A percentile compares a stretch with the other conserved stretches of the same genome.
Evolutionary conservation across 768 basidiomycete genomes (phyloP).

Genomic region (Serpula lacrymans): DNA sequence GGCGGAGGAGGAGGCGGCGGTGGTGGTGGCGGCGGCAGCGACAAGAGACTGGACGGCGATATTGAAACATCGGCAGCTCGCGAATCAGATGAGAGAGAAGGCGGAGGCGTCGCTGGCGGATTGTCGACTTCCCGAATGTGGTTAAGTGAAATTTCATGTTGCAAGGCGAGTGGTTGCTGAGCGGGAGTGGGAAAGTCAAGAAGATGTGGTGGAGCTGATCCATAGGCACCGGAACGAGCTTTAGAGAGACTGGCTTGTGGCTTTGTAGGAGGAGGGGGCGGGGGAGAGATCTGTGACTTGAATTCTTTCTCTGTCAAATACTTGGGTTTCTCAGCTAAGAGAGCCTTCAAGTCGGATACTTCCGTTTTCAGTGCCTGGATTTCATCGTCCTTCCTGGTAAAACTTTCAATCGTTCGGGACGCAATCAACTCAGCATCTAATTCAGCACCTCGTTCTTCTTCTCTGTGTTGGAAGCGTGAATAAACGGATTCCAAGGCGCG

Average conservation of each 20-base stretch:
- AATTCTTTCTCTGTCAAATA: slow-evolving; percentile 65
- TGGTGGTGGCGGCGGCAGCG: slow-evolving; percentile 21
- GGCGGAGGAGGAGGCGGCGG: slow-evolving; percentile 36
- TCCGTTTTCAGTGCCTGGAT: slow-evolving; percentile 50
- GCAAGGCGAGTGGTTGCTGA: slow-evolving; percentile 17
- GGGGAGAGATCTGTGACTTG: slow-evolving; percentile 63
- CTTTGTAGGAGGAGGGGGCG: slow-evolving; percentile 50
- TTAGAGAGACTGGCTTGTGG: slow-evolving; percentile 5
- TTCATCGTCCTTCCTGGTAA: slow-evolving; percentile 67
- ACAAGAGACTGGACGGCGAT: slow-evolving; percentile 9
- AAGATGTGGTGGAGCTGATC: slow-evolving; percentile 23
- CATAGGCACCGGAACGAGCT: slow-evolving; percentile 6
- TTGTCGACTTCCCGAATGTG: no score
- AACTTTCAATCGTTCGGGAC: slow-evolving; percentile 62
- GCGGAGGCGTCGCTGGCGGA: slow-evolving; percentile 31
- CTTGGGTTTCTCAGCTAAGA: slow-evolving; percentile 47
- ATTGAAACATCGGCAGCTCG: slow-evolving; percentile 14
- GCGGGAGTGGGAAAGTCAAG: no score
- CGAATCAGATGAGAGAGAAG: slow-evolving; percentile 12
- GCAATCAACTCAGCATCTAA: slow-evolving; percentile 70
- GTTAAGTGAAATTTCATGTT: slow-evolving; percentile 7
- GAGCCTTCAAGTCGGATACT: slow-evolving; percentile 47
- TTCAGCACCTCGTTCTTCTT: slow-evolving; percentile 43
- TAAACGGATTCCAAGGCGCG: slow-evolving; percentile 87
- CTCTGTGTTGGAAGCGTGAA: slow-evolving; percentile 63